phyloP scores from a whole-genome alignment of 208 protist genomes.

The Lotmaria passim region DNA sequence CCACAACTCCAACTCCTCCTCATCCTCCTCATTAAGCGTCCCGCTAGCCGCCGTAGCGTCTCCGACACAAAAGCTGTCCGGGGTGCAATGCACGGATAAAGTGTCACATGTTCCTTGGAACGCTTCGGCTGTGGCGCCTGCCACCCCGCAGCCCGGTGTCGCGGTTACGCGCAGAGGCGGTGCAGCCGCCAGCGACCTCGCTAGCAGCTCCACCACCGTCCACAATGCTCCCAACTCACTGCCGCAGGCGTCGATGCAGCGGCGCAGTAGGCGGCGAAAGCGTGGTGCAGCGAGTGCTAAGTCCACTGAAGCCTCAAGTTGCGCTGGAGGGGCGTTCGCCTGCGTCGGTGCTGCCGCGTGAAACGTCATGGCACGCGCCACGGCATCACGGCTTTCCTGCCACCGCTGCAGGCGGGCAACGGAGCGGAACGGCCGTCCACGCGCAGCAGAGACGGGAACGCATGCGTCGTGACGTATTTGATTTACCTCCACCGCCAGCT shows the following conservation, averaged over 20 bases:
- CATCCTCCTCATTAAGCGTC: background rate
- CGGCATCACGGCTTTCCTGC: background rate
- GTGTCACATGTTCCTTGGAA: background rate
- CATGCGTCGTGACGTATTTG: background rate
- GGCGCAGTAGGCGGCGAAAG: background rate
- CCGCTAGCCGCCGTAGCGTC: background rate
- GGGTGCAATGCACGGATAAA: background rate
- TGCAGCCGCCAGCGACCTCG: background rate
- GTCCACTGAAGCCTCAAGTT: background rate
- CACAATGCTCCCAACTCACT: slow-evolving; percentile 26
- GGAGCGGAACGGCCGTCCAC: slow-evolving; percentile 18
- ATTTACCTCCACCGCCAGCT: slow-evolving; percentile 52
- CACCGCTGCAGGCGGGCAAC: slow-evolving; percentile 12
- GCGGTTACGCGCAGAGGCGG: background rate
- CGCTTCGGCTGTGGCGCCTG: too few species aligned
- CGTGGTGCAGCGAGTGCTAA: background rate
- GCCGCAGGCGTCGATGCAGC: slow-evolving; percentile 8
- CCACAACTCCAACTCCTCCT: slow-evolving; percentile 14
- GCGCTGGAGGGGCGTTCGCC: background rate
- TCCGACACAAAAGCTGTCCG: background rate
- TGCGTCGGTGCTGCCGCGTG: background rate
- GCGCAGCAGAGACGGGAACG: background rate
- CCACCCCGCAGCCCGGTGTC: background rate
- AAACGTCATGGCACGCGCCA: background rate
- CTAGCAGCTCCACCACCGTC: slow-evolving; percentile 20